phyloP scores from a whole-genome alignment of 495 filamentous ascomycete species.

The Penicillium pancosmium region DNA sequence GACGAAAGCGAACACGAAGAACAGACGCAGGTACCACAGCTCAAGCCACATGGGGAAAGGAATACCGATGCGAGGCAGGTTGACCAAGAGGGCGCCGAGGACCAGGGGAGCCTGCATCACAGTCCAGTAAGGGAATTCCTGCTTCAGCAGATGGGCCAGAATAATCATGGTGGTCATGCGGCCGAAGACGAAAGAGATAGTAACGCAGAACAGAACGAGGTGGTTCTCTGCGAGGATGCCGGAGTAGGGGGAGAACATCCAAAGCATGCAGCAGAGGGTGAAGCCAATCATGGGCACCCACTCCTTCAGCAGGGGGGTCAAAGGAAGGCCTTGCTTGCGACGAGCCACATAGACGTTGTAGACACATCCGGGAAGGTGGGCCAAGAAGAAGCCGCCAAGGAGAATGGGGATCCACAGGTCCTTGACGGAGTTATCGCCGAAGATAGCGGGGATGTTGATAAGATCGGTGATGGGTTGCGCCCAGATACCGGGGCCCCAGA shows the following conservation, averaged over 20 bases:
- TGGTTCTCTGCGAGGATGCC: slow-evolving; percentile 77
- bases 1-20: slow-evolving; percentile 77
- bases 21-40: slow-evolving; percentile 77
- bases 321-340: slow-evolving; percentile 67
- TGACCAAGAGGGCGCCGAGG: slow-evolving; percentile 79
- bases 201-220: slow-evolving; percentile 88
- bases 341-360: slow-evolving; percentile 81
- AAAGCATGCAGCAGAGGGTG: slow-evolving; percentile 70
- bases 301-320: slow-evolving; percentile 86
- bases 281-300: slow-evolving; percentile 91
- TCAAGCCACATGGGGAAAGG: slow-evolving; percentile 64
- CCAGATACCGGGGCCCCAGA: slow-evolving; percentile 89
- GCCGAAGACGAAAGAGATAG: slow-evolving; percentile 96
- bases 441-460: slow-evolving; percentile 59
- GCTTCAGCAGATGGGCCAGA: slow-evolving; percentile 87
- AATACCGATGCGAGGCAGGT: slow-evolving; percentile 79
- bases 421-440: slow-evolving; percentile 68
- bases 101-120: slow-evolving; percentile 83
- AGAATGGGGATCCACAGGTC: slow-evolving; percentile 89
- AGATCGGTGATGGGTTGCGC: slow-evolving; percentile 67
- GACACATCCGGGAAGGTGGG: slow-evolving; percentile 80
- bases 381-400: slow-evolving; percentile 68
- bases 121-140: slow-evolving; percentile 97
- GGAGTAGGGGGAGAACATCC: slow-evolving; percentile 88
- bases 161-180: slow-evolving; percentile 99